Evolutionary conservation across 495 filamentous ascomycete species (phyloP).

Genomic region (Talaromyces adpressus): DNA sequence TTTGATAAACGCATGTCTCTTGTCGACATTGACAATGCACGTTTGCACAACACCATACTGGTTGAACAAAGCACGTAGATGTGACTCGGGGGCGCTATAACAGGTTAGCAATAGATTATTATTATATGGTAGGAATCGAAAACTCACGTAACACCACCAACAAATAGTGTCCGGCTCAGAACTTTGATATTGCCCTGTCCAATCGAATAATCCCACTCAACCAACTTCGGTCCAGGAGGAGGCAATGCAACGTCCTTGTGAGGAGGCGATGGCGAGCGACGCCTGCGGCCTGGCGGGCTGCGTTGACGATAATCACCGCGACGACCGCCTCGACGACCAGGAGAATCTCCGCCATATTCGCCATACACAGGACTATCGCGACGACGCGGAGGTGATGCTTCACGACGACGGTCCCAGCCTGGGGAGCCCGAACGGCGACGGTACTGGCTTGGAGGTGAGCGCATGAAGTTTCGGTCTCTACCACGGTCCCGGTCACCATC

Average conservation of each 20-base stretch:
- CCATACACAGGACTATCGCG: constrained; percentile 69
- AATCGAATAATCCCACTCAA: constrained; percentile 72
- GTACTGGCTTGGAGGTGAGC: constrained; percentile 52
- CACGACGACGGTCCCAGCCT: constrained; percentile 58
- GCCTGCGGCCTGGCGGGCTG: constrained; percentile 60
- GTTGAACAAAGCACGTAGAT: constrained; percentile 70
- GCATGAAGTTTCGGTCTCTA: constrained; percentile 47
- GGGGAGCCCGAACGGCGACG: constrained; percentile 74
- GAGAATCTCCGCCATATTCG: constrained; percentile 55
- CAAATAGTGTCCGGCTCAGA: constrained; percentile 88
- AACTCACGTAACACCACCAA: constrained; percentile 89
- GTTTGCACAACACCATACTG: constrained; percentile 85
- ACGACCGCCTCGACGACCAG: constrained; percentile 49
- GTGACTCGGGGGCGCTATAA: constrained; percentile 64
- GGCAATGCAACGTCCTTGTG: constrained; percentile 46
- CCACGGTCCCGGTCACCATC: constrained; percentile 52
- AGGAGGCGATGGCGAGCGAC: constrained; percentile 53
- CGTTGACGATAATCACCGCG: constrained; percentile 74
- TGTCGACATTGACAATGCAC: constrained; percentile 95
- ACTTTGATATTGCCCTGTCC: constrained; percentile 79
- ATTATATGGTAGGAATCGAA: neutral
- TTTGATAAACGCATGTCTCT: constrained; percentile 97
- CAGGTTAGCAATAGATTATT: constrained; percentile 9
- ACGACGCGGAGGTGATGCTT: constrained; percentile 49
- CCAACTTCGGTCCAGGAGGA: constrained; percentile 62